Percentiles rank a stretch among this genome's conserved stretches.
Conservation (phyloP, 805 yeast species). For the Nakazawaea peltata region DNA sequence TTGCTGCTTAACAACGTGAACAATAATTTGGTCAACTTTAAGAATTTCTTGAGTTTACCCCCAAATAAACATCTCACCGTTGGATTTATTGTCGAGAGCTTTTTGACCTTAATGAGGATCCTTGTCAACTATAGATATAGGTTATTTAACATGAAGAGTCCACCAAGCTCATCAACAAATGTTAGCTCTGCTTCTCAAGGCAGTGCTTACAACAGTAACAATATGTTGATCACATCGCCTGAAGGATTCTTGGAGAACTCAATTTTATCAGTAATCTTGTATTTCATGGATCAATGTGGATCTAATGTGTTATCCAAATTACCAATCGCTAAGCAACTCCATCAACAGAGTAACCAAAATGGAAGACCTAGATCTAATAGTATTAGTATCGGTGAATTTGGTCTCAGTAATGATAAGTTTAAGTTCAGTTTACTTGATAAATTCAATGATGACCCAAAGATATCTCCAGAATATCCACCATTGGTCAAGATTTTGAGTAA, state of each 20-base stretch:
- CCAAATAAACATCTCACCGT: slow-evolving; percentile 25
- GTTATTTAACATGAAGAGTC: slow-evolving; percentile 16
- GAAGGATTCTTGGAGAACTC: slow-evolving; percentile 17
- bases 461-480: slow-evolving; percentile 9
- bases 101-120: slow-evolving; percentile 33
- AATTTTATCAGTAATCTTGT: slow-evolving; percentile 20
- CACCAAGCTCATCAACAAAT: no score
- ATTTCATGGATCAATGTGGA: slow-evolving; percentile 20
- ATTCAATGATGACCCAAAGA: slow-evolving; percentile 8
- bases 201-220: slow-evolving; percentile 12
- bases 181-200: slow-evolving; percentile 4
- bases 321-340: background rate
- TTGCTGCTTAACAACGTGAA: slow-evolving; percentile 21
- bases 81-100: slow-evolving; percentile 37
- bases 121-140: slow-evolving; percentile 24
- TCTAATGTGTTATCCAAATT: slow-evolving; percentile 11
- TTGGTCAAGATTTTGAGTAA: slow-evolving; percentile 12
- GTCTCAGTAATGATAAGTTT: slow-evolving; percentile 20
- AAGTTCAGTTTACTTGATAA: slow-evolving; percentile 9
- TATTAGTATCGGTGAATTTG: slow-evolving; percentile 15
- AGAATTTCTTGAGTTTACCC: slow-evolving; percentile 23
- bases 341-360: no score
- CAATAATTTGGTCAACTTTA: slow-evolving; percentile 19
- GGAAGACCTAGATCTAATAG: slow-evolving; percentile 10
- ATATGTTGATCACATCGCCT: slow-evolving; percentile 11